phyloP scores from a whole-genome alignment of 2,329 filamentous ascomycete species.

The Alternaria sp. region DNA sequence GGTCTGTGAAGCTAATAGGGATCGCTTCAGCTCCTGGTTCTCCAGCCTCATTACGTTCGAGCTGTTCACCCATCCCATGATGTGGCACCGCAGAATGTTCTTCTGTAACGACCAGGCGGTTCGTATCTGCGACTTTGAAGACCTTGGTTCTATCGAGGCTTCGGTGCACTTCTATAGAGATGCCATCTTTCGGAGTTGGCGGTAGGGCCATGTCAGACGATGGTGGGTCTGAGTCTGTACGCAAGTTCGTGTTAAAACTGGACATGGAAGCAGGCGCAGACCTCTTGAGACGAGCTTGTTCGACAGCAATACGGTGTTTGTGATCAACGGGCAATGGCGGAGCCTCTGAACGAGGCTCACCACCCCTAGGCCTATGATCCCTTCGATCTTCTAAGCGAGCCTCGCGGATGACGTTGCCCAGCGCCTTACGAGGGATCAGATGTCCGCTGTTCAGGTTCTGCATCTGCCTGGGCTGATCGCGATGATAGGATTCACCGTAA shows the following conservation, averaged over 20 bases:
- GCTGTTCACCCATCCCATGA: slow-evolving; percentile 51
- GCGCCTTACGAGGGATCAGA: slow-evolving; percentile 15
- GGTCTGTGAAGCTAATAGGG: slow-evolving; percentile 52
- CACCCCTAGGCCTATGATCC: background rate
- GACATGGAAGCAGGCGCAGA: slow-evolving; percentile 39
- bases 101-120: slow-evolving; percentile 33
- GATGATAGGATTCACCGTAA: background rate
- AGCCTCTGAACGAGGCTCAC: slow-evolving; percentile 23
- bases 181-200: slow-evolving; percentile 53
- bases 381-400: slow-evolving; percentile 3
- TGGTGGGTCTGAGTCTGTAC: slow-evolving; percentile 52
- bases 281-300: slow-evolving; percentile 32
- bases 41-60: slow-evolving; percentile 36
- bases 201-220: slow-evolving; percentile 57
- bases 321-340: slow-evolving; percentile 37
- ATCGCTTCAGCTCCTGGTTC: slow-evolving; percentile 31
- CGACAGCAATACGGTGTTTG: slow-evolving; percentile 30
- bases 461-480: background rate
- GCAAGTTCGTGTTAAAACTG: slow-evolving; percentile 42
- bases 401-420: slow-evolving; percentile 1
- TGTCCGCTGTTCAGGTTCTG: slow-evolving; percentile 23
- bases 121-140: slow-evolving; percentile 45
- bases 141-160: slow-evolving; percentile 24
- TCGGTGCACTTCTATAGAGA: slow-evolving; percentile 46
- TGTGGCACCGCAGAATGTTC: slow-evolving; percentile 32